A percentile compares a stretch with the other conserved stretches of the same genome.
Conservation (phyloP, 441 rosid species). For the Aleurites moluccanus region DNA sequence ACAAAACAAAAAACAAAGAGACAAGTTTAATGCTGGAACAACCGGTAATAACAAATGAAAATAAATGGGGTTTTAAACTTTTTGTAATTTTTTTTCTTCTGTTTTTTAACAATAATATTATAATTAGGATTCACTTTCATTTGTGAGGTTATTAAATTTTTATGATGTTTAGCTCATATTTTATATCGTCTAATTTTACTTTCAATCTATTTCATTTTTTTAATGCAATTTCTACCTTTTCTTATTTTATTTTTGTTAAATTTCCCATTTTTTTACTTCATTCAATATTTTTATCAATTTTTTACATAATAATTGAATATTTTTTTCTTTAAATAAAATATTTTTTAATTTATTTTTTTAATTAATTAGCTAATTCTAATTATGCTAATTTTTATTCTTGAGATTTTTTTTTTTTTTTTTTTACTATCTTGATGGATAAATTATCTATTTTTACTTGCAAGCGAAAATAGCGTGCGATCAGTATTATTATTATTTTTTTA, state of each 20-base stretch:
- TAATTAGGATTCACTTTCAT: background rate
- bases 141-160: background rate
- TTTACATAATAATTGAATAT: too few species aligned
- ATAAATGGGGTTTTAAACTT: background rate
- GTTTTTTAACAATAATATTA: background rate
- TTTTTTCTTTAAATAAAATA: too few species aligned
- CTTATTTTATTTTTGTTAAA: too few species aligned
- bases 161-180: too few species aligned
- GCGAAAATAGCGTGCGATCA: constrained; percentile 23
- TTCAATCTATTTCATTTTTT: background rate
- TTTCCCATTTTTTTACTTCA: too few species aligned
- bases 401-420: background rate
- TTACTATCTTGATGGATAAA: background rate
- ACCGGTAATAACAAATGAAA: constrained; percentile 9
- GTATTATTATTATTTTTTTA: too few species aligned
- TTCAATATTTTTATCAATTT: too few species aligned
- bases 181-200: background rate
- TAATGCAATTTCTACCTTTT: background rate
- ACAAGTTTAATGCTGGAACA: constrained; percentile 21
- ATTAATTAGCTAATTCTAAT: background rate
- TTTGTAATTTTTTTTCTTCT: background rate
- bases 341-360: too few species aligned
- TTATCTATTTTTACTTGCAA: background rate
- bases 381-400: too few species aligned
- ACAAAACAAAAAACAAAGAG: background rate